Evolutionary conservation across 176 grass and related monocot species (phyloP).

Genomic region (Cocos nucifera): DNA sequence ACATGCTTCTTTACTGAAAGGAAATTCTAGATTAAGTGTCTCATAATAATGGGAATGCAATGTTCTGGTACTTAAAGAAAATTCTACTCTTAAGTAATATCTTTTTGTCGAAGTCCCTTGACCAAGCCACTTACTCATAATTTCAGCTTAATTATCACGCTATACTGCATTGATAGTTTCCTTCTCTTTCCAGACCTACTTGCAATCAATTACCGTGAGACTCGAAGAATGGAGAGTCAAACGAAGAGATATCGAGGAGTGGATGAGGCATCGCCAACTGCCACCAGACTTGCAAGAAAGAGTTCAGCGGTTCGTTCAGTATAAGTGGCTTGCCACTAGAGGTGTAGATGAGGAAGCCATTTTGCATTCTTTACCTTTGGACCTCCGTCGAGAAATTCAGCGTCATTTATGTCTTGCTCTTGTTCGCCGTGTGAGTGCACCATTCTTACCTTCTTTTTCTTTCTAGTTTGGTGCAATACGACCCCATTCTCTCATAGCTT

Average conservation of each 20-base stretch:
- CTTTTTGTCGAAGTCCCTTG: no score
- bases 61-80: no score
- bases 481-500: no score
- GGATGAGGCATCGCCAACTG: slow-evolving; percentile 95
- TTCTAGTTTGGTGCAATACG: not conserved
- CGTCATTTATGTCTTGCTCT: slow-evolving; percentile 83
- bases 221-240: slow-evolving; percentile 96
- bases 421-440: slow-evolving; percentile 55
- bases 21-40: no score
- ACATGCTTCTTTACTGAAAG: no score
- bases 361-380: slow-evolving; percentile 68
- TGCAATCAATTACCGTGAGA: slow-evolving; percentile 76
- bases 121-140: no score
- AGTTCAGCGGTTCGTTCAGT: slow-evolving; percentile 79
- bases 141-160: no score
- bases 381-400: slow-evolving; percentile 93
- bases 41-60: no score
- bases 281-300: slow-evolving; percentile 75
- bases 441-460: not conserved
- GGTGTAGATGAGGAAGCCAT: slow-evolving; percentile 93
- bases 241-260: slow-evolving; percentile 78
- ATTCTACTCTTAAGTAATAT: no score
- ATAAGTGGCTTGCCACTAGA: slow-evolving; percentile 88
- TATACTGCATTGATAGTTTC: not conserved
- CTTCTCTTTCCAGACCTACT: slow-evolving; percentile 47